Base-by-base conservation (phyloP, 129 eudicot genomes). In the Artemisia tridentata region DNA sequence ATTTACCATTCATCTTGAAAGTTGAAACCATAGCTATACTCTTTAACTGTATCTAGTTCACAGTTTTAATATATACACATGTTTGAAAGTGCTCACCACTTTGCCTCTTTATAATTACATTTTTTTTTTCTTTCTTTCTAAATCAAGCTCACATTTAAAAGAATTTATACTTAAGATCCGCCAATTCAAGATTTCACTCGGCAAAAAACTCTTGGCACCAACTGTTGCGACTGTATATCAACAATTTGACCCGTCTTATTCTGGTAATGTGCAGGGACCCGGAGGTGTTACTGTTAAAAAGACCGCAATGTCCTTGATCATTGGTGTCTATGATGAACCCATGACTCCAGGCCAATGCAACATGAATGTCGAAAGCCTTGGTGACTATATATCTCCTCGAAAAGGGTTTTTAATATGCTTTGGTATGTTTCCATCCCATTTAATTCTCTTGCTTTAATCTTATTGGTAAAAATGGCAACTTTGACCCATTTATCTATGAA, bases 251-350 rank as follows among this genome's bases (percentile, higher is more conserved):
- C 13, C 5, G 18, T 52, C 49, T 19, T 68, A 49, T 46, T 59
- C 21, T 73, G 70, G 13, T 49, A 69, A 27, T 68, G 72, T 72
- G 50, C 80, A 92, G 96, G 98, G 96, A 78, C 63, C 96, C 20
- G 95, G 98, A 55, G 98, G 98, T 46, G 80, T 79, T 72, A 84
- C 89, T 5, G 34, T 92, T 38, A n/a, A n/a, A n/a, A n/a, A n/a
- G n/a, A n/a, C n/a, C n/a, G n/a, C n/a, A n/a, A n/a, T n/a, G n/a
- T n/a, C n/a, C n/a, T n/a, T n/a, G n/a, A n/a, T n/a, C n/a, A n/a
- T n/a, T n/a, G n/a, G n/a, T n/a, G n/a, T n/a, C n/a, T n/a, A n/a
- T n/a, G n/a, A n/a, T n/a, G n/a, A n/a, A n/a, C n/a, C n/a, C n/a
- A n/a, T n/a, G n/a, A n/a, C n/a, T n/a, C n/a, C n/a, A n/a, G n/a